Conservation (phyloP, 331 rosid species). For the Dryas integrifolia region DNA sequence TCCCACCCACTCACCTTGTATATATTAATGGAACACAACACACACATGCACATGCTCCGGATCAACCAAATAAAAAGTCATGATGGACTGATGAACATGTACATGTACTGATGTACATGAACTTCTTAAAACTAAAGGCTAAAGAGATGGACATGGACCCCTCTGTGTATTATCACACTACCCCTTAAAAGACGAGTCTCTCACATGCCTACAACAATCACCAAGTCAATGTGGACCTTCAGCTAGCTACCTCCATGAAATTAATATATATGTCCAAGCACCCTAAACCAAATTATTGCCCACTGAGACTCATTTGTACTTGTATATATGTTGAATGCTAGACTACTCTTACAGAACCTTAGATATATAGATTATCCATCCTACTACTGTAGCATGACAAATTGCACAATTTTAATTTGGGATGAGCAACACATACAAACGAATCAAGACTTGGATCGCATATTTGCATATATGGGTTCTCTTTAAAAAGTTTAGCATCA, state of each 20-base stretch:
- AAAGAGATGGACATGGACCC: slow-evolving; percentile 17
- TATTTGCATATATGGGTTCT: too few species aligned
- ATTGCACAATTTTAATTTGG: too few species aligned
- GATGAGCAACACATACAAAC: too few species aligned
- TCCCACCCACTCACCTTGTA: neutral
- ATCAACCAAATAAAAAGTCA: neutral
- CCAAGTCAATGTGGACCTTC: neutral
- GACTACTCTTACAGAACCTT: too few species aligned
- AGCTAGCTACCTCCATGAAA: neutral
- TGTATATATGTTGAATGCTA: too few species aligned
- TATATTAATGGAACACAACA: slow-evolving; percentile 1
- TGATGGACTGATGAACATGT: neutral
- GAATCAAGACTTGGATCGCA: too few species aligned
- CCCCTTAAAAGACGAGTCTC: slow-evolving; percentile 31
- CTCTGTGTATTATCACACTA: neutral
- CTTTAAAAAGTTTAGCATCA: too few species aligned
- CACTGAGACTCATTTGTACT: neutral
- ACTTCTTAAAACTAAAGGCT: slow-evolving; percentile 5
- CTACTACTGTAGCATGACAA: too few species aligned
- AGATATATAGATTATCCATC: too few species aligned
- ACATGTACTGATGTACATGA: neutral
- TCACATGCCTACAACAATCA: slow-evolving; percentile 24
- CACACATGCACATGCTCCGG: slow-evolving; percentile 18
- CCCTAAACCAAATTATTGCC: neutral
- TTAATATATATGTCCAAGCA: slow-evolving; percentile 3